Base-by-base conservation (phyloP, 2,329 filamentous ascomycete genomes). In the Shiraia bambusicola region DNA sequence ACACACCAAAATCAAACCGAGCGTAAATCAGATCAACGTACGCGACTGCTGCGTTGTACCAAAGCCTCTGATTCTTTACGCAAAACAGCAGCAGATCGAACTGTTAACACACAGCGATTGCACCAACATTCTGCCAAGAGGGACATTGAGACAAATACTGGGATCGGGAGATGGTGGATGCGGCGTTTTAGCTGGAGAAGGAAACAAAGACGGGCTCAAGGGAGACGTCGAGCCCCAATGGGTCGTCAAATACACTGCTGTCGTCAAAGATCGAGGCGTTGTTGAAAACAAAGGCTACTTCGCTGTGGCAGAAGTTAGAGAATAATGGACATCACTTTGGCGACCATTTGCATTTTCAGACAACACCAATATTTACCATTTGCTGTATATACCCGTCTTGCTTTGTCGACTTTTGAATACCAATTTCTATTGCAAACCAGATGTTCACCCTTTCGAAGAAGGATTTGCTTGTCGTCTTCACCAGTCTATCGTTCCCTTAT, bases 281-380 rank as follows among this genome's bases (percentile, higher is more conserved):
- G 92, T 98, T 52, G 93, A 98, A 76, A 95, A 93, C 66, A 98
- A 97, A 75, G 93, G 93, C 6, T 97, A 96, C 70, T 96, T 96
- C 74, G 92, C 92, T 1, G 82, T 84, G 14, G 92, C 91, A 3
- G 84, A 89, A 63, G 69, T 93, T 52, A 54, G 50, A 15, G 51
- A 56, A 10, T 48, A 39, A 24, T 48, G 42, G n/a, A 6, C 11
- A 14, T 12, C 24, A 10, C 15, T n/a, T 35, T 13, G 33, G 24
- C 27, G 12, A 25, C 7, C 16, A 11, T 16, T 26, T 8, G n/a
- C n/a, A 35, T 22, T 22, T n/a, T 8, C 32, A 24, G 32, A 11
- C 16, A 4, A n/a, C 24, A 36, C n/a, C 22, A 28, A 15, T 13
- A 32, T 11, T 24, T 3, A 3, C 9, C 11, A 27, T 32, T 13